These are phyloP conservation scores for Drosera capensis DNA, from an alignment of 148 eudicot species.

Conservation along the genomic window DNA sequence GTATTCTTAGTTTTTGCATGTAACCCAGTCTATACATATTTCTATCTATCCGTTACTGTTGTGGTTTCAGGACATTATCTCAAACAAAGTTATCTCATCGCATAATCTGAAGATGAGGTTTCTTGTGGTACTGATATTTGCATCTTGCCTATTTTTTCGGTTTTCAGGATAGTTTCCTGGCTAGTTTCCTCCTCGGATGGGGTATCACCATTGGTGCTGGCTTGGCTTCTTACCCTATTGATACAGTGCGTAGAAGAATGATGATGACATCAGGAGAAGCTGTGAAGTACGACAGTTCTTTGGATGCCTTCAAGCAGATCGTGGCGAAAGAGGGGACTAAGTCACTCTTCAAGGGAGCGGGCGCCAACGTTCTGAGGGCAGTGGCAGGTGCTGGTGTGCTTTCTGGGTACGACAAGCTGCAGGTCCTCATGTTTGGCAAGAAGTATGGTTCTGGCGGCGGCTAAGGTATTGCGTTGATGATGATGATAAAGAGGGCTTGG, in stretches of 20 bases:
- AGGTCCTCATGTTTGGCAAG: slow-evolving; percentile 22
- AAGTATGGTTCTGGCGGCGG: slow-evolving; percentile 28
- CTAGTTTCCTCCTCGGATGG: slow-evolving; percentile 34
- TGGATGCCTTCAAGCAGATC: slow-evolving; percentile 26
- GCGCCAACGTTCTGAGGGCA: slow-evolving; percentile 32
- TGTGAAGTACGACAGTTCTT: slow-evolving; percentile 30
- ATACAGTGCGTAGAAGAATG: slow-evolving; percentile 33
- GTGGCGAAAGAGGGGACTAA: slow-evolving; percentile 28
- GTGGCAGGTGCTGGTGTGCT: slow-evolving; percentile 40
- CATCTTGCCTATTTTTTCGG: not conserved
- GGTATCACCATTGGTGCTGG: slow-evolving; percentile 35
- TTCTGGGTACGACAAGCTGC: slow-evolving; percentile 25
- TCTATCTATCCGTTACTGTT: not conserved
- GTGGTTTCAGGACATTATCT: not conserved
- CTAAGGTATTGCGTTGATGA: too few relatives aligned
- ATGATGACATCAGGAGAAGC: slow-evolving; percentile 41
- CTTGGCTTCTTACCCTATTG: slow-evolving; percentile 32
- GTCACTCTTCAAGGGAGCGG: slow-evolving; percentile 36
- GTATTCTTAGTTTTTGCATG: too few relatives aligned
- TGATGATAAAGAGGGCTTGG: too few relatives aligned
- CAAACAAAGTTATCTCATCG: not conserved
- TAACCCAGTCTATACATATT: not conserved
- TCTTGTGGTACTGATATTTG: not conserved
- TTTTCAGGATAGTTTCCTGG: slow-evolving; percentile 31
- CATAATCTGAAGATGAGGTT: not conserved